Evolutionary conservation across 2,329 filamentous ascomycete genomes (phyloP).

Genomic region (Fusarium dlaminii): DNA sequence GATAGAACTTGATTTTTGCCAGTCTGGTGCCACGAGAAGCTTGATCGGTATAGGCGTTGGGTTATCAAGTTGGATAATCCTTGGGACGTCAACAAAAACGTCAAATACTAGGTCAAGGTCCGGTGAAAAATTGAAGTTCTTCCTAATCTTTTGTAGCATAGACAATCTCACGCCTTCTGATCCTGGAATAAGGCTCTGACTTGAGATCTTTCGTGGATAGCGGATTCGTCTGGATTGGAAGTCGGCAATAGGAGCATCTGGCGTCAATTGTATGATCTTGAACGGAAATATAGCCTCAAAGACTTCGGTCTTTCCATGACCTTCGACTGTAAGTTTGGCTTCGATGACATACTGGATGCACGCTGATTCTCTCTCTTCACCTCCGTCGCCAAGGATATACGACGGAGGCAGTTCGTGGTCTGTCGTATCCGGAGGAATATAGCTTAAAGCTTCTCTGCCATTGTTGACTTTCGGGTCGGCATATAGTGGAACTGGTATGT

Average conservation of each 20-base stretch:
- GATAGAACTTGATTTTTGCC: background rate
- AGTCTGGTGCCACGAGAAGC: background rate
- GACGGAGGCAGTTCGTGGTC: background rate
- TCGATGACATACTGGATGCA: background rate
- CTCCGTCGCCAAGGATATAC: background rate
- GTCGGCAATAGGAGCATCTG: background rate
- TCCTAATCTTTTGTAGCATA: background rate
- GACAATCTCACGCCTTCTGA: background rate
- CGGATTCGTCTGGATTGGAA: background rate
- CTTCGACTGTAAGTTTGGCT: background rate
- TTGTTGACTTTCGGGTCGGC: background rate
- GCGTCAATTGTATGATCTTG: background rate
- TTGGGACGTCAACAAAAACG: background rate
- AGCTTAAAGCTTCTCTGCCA: background rate
- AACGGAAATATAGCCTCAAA: background rate
- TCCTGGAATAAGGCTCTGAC: background rate
- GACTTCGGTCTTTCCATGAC: background rate
- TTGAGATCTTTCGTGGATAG: background rate
- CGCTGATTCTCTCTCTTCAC: accelerated
- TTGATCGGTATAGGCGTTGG: background rate
- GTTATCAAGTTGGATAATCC: background rate
- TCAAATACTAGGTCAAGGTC: background rate
- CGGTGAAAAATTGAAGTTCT: background rate
- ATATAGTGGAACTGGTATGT: background rate
- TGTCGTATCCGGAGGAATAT: background rate